Evolutionary conservation across 1,139 yeast genomes (phyloP).

Genomic region (Scheffersomyces titani): DNA sequence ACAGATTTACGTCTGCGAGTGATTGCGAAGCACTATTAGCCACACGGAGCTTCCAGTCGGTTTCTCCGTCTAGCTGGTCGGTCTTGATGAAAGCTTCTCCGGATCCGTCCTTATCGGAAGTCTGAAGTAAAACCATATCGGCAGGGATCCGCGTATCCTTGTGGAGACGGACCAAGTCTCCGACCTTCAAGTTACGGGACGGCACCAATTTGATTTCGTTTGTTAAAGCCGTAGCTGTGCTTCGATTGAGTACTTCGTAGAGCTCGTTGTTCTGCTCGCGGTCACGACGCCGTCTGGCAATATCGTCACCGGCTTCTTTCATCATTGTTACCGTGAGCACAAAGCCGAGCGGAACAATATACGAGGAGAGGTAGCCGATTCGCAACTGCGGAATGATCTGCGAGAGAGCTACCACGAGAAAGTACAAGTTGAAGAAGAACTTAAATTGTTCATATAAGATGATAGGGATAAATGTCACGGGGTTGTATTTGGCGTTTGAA

Average conservation of each 20-base stretch:
- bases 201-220: conserved; percentile 44
- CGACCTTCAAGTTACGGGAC: conserved; percentile 74
- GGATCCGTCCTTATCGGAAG: conserved; percentile 63
- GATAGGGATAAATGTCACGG: conserved; percentile 83
- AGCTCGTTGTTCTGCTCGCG: conserved; percentile 82
- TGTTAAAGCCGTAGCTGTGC: conserved; percentile 20
- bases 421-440: conserved; percentile 92
- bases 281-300: conserved; percentile 87
- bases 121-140: conserved; percentile 80
- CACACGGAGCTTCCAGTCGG: conserved; percentile 94
- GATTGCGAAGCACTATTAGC: conserved; percentile 75
- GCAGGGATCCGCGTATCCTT: conserved; percentile 92
- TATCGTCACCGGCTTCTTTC: conserved; percentile 94
- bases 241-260: conserved; percentile 66
- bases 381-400: conserved; percentile 90
- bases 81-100: conserved; percentile 96
- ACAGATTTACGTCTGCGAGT: conserved; percentile 37
- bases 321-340: conserved; percentile 91
- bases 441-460: conserved; percentile 94
- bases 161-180: conserved; percentile 79
- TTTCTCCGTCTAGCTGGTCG: conserved; percentile 97
- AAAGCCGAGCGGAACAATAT: conserved; percentile 90
- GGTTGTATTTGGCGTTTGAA: conserved; percentile 93
- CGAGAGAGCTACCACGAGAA: conserved; percentile 87
- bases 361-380: conserved; percentile 91